Evolutionary conservation across 2,329 filamentous ascomycete genomes (phyloP).

Genomic region (Ceratocystis colombiana): DNA sequence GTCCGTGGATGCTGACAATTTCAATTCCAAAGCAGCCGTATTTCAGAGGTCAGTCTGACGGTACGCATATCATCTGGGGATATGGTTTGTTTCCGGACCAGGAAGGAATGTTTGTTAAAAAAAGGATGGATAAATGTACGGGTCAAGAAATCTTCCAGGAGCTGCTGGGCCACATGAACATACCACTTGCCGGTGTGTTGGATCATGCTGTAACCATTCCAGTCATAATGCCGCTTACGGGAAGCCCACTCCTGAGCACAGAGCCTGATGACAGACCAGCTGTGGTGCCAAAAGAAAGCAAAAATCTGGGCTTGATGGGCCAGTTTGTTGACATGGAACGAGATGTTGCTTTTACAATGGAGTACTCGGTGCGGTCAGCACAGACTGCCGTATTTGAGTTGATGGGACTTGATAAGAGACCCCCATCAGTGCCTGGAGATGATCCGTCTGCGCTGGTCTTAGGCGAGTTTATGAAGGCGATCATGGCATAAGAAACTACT

Average conservation of each 20-base stretch:
- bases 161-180: slow-evolving; percentile 34
- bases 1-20: slow-evolving; percentile 36
- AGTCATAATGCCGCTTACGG: slow-evolving; percentile 36
- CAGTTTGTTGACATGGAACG: slow-evolving; percentile 36
- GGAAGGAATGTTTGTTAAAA: slow-evolving; percentile 34
- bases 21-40: slow-evolving; percentile 37
- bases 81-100: slow-evolving; percentile 35
- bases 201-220: slow-evolving; percentile 29
- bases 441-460: slow-evolving; percentile 26
- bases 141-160: slow-evolving; percentile 36
- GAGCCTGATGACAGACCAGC: slow-evolving; percentile 33
- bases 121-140: slow-evolving; percentile 35
- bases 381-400: slow-evolving; percentile 32
- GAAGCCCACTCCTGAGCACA: slow-evolving; percentile 34
- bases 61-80: slow-evolving; percentile 35
- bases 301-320: slow-evolving; percentile 36
- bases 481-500: slow-evolving; percentile 24
- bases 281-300: slow-evolving; percentile 33
- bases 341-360: slow-evolving; percentile 31
- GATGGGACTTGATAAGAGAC: slow-evolving; percentile 29
- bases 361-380: slow-evolving; percentile 34
- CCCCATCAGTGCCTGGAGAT: slow-evolving; percentile 30
- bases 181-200: slow-evolving; percentile 30
- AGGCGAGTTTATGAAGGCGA: slow-evolving; percentile 26
- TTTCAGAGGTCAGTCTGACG: slow-evolving; percentile 33